These are phyloP conservation scores for Quercus ilex DNA, from an alignment of 306 rosid genomes.

Conservation along the genomic window DNA sequence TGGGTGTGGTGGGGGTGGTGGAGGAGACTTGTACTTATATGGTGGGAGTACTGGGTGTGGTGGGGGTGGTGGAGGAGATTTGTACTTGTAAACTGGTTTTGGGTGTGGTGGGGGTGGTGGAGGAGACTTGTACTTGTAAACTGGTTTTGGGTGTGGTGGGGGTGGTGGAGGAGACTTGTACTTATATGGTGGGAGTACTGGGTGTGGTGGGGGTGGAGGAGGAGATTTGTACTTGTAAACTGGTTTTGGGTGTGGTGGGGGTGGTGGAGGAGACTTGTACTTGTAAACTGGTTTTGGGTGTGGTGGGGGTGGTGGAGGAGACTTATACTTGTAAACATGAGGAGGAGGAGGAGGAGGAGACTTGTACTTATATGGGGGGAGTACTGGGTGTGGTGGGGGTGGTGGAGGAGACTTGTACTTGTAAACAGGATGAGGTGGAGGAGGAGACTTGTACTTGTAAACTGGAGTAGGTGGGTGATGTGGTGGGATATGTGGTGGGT, in stretches of 20 bases:
- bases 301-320: no score
- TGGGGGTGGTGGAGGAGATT: not conserved
- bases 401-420: not conserved
- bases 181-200: not conserved
- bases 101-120: not conserved
- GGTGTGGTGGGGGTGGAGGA: not conserved
- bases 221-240: not conserved
- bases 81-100: not conserved
- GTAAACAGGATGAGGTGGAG: not conserved
- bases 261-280: not conserved
- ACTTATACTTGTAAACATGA: no score
- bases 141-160: not conserved
- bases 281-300: not conserved
- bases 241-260: not conserved
- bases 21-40: not conserved
- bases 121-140: not conserved
- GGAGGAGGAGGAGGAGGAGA: not conserved
- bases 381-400: not conserved
- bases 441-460: conserved; percentile 21
- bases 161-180: not conserved
- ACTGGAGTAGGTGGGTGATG: not conserved
- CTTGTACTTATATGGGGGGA: not conserved
- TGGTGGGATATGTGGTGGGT: not conserved
- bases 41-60: not conserved
- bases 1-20: not conserved